Evolutionary conservation across 192 early-diverging fungal genomes (phyloP), one percentile per base, ranked within the genome.

Genomic region (Jimgerdemannia flammicorona): DNA sequence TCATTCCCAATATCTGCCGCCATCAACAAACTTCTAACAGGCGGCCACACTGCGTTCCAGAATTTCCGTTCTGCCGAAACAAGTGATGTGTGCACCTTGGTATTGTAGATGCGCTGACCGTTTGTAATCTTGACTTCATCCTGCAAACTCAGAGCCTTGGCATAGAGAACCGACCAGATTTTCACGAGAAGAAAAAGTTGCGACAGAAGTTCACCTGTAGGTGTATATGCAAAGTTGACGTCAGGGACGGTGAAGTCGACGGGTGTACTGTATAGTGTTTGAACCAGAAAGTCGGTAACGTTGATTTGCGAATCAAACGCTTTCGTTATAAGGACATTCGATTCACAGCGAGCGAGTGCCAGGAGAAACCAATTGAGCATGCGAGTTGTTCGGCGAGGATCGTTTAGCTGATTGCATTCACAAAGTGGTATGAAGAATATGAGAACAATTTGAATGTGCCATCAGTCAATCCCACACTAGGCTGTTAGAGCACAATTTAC

Each of bases 341-440:
- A 64, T 4, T 72, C 66, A 43, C 76, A 69, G 4, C 68, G 40
- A 9, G 76, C 66, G 19, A 83, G 43, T n/a, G 70, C 71, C 19
- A 85, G 67, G 8, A 85, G 64, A 69, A 85, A 81, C 84, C 84
- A 85, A 71, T 77, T 81, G 11, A 85, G 70, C 59, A 83, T 79
- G n/a, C 82, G 74, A 39, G 83, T 63, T 40, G 77, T 81, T 18
- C 78, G 72, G 39, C 79, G 70, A 3, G 79, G 63, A 70, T 85
- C 82, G 68, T 77, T 74, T 18, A 77, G 64, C 84, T 85, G 73
- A 49, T 41, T 67, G 19, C 10, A 8, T 39, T 59, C 11, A 59
- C 18, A 66, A 64, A 11, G 14, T 69, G n/a, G 41, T 20, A 66
- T 9, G n/a, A 41, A 64, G 9, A 10, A 39, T 44, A 43, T 29